Percentiles rank a stretch among this genome's conserved stretches.
Conservation (phyloP, 2,329 filamentous ascomycete genomes). For the Aspergillus sp. region DNA sequence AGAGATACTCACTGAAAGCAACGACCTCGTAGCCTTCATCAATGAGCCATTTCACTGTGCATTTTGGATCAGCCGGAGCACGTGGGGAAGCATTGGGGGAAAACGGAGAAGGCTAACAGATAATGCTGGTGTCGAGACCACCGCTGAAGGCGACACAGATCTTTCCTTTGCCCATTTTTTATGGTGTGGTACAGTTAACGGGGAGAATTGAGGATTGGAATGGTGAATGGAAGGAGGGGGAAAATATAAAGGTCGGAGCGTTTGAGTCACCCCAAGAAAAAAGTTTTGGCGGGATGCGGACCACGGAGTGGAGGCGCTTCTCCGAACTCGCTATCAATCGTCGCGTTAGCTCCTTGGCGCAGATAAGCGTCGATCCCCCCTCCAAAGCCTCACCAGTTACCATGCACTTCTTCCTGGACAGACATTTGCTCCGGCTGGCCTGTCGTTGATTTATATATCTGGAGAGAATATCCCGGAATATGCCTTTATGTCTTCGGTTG, state of each 20-base stretch:
- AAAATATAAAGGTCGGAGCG: not conserved
- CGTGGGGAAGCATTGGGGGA: slow-evolving; percentile 13
- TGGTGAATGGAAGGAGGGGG: not conserved
- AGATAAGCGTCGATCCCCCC: slow-evolving; percentile 3
- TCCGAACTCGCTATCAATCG: not conserved
- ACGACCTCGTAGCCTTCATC: slow-evolving; percentile 60
- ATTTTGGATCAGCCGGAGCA: slow-evolving; percentile 19
- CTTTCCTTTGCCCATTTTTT: slow-evolving; percentile 20
- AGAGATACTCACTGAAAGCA: slow-evolving; percentile 52
- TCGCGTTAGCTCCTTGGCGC: slow-evolving; percentile 6
- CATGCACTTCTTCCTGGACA: no score
- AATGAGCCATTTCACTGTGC: slow-evolving; percentile 44
- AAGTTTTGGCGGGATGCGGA: slow-evolving; percentile 10
- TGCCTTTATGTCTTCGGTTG: not conserved
- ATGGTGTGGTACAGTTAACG: not conserved
- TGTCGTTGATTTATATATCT: not conserved
- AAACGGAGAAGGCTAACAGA: slow-evolving; percentile 41
- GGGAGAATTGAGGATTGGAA: not conserved
- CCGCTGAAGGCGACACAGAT: slow-evolving; percentile 44
- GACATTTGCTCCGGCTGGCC: not conserved
- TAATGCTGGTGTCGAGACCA: slow-evolving; percentile 61
- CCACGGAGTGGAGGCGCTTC: not conserved
- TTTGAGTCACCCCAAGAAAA: slow-evolving; percentile 13
- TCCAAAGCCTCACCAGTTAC: not conserved
- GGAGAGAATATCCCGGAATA: not conserved